Evolutionary conservation across 495 filamentous ascomycete genomes (phyloP).

Genomic region (Stereocaulon alpinum): DNA sequence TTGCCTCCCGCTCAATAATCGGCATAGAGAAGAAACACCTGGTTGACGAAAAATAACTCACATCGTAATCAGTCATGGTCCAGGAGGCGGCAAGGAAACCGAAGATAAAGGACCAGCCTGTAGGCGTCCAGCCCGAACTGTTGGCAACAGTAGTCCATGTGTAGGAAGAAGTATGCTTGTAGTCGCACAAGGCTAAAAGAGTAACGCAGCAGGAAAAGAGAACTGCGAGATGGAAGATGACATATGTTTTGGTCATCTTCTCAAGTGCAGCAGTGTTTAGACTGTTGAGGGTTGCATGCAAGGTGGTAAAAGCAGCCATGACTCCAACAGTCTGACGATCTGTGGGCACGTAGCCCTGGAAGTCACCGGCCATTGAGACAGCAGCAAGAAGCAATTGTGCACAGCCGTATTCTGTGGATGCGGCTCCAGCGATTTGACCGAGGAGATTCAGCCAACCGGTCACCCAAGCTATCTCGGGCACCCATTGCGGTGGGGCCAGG

Average conservation of each 20-base stretch:
- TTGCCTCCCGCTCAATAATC: too few relatives aligned
- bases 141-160: constrained; percentile 54
- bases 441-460: constrained; percentile 59
- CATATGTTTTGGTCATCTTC: constrained; percentile 53
- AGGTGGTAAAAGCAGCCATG: constrained; percentile 47
- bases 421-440: constrained; percentile 54
- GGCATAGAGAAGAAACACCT: too few relatives aligned
- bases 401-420: constrained; percentile 56
- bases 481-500: constrained; percentile 29
- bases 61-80: constrained; percentile 53
- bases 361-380: constrained; percentile 49
- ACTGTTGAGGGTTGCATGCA: constrained; percentile 48
- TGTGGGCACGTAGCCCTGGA: constrained; percentile 41
- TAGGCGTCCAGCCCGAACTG: constrained; percentile 50
- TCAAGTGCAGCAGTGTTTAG: constrained; percentile 52
- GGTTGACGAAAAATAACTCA: constrained; percentile 7
- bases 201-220: constrained; percentile 48
- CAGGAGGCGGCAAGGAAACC: constrained; percentile 60
- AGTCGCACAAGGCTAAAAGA: constrained; percentile 46
- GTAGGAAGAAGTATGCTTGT: constrained; percentile 49
- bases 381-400: constrained; percentile 59
- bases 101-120: constrained; percentile 58
- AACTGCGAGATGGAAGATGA: constrained; percentile 54
- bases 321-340: constrained; percentile 45
- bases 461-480: constrained; percentile 34